Evolutionary conservation across 495 filamentous ascomycete species (phyloP).

Genomic region (Aspergillus diversus): DNA sequence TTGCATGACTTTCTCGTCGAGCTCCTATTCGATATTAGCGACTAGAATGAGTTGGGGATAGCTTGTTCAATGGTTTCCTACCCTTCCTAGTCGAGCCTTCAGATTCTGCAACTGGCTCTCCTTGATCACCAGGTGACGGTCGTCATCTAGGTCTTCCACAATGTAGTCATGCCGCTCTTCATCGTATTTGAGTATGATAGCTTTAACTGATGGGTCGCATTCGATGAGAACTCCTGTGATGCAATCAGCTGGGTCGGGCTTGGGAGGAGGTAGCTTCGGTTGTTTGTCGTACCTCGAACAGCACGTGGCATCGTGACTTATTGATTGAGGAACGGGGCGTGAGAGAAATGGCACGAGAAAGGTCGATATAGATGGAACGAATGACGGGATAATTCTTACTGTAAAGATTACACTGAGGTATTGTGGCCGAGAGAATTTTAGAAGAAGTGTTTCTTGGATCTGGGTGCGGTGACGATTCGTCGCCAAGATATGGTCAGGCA

Average conservation of each 20-base stretch:
- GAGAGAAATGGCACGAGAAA: neutral
- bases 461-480: neutral
- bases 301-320: conserved; percentile 49
- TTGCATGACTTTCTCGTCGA: conserved; percentile 58
- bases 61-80: conserved; percentile 31
- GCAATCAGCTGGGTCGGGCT: neutral
- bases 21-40: conserved; percentile 39
- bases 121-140: conserved; percentile 70
- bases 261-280: neutral
- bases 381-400: neutral
- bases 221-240: conserved; percentile 68
- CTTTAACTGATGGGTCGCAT: conserved; percentile 79
- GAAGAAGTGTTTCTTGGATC: neutral
- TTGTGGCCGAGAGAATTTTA: neutral
- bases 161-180: conserved; percentile 69
- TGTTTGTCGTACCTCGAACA: conserved; percentile 41
- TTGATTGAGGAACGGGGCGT: neutral
- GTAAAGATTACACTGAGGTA: neutral
- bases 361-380: neutral
- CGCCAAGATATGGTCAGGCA: conserved; percentile 11
- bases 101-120: conserved; percentile 64
- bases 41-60: neutral
- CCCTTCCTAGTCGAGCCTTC: conserved; percentile 64
- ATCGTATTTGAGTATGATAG: conserved; percentile 75
- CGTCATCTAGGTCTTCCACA: conserved; percentile 75